These are phyloP conservation scores for Withania somnifera DNA, from an alignment of 305 asterid species.

Conservation along the genomic window DNA sequence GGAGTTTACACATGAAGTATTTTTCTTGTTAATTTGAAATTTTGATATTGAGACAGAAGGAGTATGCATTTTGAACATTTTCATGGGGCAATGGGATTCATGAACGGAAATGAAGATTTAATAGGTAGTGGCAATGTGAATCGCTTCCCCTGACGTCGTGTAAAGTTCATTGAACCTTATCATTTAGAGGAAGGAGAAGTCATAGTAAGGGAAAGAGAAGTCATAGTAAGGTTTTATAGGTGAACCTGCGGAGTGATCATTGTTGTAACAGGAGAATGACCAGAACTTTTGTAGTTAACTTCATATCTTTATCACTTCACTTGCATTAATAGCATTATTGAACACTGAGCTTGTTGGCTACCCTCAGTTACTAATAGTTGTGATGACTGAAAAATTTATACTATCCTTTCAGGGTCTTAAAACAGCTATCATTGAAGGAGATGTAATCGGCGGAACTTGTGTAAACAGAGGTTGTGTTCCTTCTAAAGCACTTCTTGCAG, in stretches of 20 bases:
- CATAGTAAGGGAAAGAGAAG: neutral
- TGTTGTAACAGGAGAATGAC: too few species aligned
- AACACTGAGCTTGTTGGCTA: neutral
- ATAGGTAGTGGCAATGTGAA: neutral
- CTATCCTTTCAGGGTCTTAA: slow-evolving; percentile 52
- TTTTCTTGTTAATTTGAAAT: neutral
- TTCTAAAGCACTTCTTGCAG: slow-evolving; percentile 94
- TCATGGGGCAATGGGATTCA: neutral
- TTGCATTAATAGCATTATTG: neutral
- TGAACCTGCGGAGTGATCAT: neutral
- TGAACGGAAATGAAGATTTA: neutral
- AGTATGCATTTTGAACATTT: neutral
- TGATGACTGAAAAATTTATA: neutral
- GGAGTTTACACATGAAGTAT: too few species aligned
- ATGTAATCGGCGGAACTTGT: slow-evolving; percentile 87
- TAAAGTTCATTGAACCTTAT: neutral
- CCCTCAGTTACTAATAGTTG: neutral
- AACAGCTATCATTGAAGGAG: slow-evolving; percentile 88
- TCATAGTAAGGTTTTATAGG: neutral
- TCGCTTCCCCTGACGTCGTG: too few species aligned
- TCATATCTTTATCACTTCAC: neutral
- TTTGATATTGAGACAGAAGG: neutral
- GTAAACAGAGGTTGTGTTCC: slow-evolving; percentile 90
- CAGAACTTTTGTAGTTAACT: neutral
- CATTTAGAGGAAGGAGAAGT: neutral